Conservation (phyloP, 345 rosid species). For the Bruguiera sexangula region DNA sequence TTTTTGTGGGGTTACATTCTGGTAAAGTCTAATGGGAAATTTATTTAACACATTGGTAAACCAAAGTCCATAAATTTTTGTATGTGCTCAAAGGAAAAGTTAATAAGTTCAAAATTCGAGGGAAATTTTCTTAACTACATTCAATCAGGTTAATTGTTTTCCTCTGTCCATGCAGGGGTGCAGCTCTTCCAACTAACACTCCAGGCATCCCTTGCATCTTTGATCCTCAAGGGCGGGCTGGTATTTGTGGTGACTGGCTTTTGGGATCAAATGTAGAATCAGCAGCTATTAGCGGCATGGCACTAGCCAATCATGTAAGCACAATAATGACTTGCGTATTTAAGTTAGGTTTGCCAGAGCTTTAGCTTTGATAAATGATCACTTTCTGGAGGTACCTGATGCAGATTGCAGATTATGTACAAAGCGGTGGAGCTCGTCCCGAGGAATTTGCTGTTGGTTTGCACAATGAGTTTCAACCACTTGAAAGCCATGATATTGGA, state of each 20-base stretch:
- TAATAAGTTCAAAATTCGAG: no score
- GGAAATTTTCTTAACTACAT: no score
- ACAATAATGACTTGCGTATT: background rate
- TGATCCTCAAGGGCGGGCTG: constrained; percentile 86
- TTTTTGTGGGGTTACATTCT: no score
- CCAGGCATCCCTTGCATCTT: constrained; percentile 71
- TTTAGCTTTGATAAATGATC: background rate
- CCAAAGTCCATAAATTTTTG: no score
- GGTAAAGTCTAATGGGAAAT: no score
- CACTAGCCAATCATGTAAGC: constrained; percentile 69
- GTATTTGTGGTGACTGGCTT: constrained; percentile 94
- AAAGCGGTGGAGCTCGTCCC: constrained; percentile 41
- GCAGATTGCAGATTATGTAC: constrained; percentile 68
- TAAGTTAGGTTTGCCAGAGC: background rate
- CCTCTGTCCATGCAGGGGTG: constrained; percentile 56
- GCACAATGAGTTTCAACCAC: constrained; percentile 47
- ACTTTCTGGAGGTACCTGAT: background rate
- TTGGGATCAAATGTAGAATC: constrained; percentile 81
- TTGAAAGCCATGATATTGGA: constrained; percentile 70
- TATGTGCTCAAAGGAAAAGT: no score
- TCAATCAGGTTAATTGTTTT: background rate
- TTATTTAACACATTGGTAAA: no score
- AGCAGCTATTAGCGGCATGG: constrained; percentile 82
- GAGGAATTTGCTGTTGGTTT: constrained; percentile 72
- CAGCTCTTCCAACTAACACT: constrained; percentile 81